These are phyloP conservation scores for Moniliella sp. DNA, from an alignment of 1,284 basidiomycete species.

Conservation along the genomic window DNA sequence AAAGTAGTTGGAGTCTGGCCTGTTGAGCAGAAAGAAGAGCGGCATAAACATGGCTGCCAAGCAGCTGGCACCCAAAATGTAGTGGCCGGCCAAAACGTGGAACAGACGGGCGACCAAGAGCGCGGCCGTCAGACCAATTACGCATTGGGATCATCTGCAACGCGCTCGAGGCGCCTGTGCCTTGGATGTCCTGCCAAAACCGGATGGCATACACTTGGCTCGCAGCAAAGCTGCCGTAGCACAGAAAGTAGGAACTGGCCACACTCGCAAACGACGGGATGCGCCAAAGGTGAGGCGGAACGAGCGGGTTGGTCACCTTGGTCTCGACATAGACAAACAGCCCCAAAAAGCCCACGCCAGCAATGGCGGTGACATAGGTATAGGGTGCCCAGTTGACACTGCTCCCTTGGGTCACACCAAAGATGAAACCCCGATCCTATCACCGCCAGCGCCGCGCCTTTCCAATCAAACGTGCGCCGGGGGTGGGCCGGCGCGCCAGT, in stretches of 20 bases:
- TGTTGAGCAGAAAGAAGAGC: conserved; percentile 8
- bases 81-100: conserved; percentile 6
- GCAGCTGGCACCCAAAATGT: conserved; percentile 2
- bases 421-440: conserved; percentile 5
- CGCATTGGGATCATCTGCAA: conserved; percentile 6
- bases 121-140: conserved; percentile 6
- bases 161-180: conserved; percentile 6
- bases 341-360: conserved; percentile 4
- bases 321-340: conserved; percentile 5
- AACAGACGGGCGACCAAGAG: conserved; percentile 4
- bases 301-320: conserved; percentile 2
- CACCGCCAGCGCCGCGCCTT: conserved; percentile 6
- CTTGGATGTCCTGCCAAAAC: conserved; percentile 6
- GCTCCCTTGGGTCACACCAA: conserved; percentile 8
- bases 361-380: conserved; percentile 4
- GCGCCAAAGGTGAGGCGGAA: conserved; percentile 5
- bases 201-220: conserved; percentile 10
- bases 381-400: conserved; percentile 7
- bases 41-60: conserved; percentile 7
- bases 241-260: conserved; percentile 4
- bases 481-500: no score
- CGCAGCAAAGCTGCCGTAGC: conserved; percentile 5
- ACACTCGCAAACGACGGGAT: conserved; percentile 4
- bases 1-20: conserved; percentile 5
- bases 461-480: conserved; percentile 5